These are phyloP conservation scores for Kodamaea hsintzibuensis DNA, from an alignment of 805 yeast genomes.

Conservation along the genomic window DNA sequence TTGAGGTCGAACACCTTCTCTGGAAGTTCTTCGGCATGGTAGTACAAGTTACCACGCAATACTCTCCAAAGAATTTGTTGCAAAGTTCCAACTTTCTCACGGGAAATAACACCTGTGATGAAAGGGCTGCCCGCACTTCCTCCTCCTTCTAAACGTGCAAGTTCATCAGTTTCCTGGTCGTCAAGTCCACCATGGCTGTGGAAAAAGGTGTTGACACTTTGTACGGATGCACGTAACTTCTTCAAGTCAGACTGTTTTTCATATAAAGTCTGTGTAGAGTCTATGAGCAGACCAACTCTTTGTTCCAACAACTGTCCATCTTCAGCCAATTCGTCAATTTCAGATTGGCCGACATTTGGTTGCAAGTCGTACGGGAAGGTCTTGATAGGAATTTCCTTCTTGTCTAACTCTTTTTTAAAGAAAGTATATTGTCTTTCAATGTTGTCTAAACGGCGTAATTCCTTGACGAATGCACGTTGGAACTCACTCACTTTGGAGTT, in stretches of 20 bases:
- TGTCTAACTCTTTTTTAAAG: conserved; percentile 49
- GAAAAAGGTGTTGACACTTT: conserved; percentile 39
- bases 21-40: conserved; percentile 70
- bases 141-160: conserved; percentile 33
- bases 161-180: conserved; percentile 37
- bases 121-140: conserved; percentile 38
- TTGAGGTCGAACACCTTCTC: conserved; percentile 67
- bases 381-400: conserved; percentile 43
- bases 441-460: conserved; percentile 79
- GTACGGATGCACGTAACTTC: conserved; percentile 61
- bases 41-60: conserved; percentile 85
- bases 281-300: conserved; percentile 69
- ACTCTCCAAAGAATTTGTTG: conserved; percentile 91
- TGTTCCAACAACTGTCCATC: conserved; percentile 70
- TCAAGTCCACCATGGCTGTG: conserved; percentile 12
- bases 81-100: conserved; percentile 66
- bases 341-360: conserved; percentile 46
- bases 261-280: conserved; percentile 64
- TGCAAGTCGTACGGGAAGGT: conserved; percentile 36
- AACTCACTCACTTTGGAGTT: conserved; percentile 78
- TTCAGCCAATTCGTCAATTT: conserved; percentile 69
- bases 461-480: conserved; percentile 89
- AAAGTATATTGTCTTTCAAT: conserved; percentile 73
- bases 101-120: conserved; percentile 79
- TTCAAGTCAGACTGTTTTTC: conserved; percentile 62